Conservation (phyloP, 208 protist genomes). For the Entamoeba invadens region DNA sequence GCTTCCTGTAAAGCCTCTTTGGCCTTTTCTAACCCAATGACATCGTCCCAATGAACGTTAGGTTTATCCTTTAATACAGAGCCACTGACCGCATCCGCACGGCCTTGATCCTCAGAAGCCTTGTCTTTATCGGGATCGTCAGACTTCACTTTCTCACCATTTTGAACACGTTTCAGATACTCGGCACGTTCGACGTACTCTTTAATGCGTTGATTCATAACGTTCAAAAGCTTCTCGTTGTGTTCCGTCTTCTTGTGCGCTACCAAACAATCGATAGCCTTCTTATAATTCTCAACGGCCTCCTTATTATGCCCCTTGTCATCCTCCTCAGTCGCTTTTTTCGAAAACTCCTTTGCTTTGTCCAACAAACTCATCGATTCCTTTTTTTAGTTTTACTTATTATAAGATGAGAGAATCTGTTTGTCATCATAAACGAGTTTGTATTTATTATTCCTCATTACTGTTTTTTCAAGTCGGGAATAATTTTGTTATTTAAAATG, state of each 20-base stretch:
- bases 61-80: slow-evolving; percentile 72
- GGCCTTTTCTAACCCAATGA: slow-evolving; percentile 75
- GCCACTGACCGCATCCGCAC: slow-evolving; percentile 54
- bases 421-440: too few relatives aligned
- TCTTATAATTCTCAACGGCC: slow-evolving; percentile 68
- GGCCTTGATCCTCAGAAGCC: slow-evolving; percentile 66
- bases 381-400: too few relatives aligned
- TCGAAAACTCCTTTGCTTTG: not conserved
- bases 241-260: slow-evolving; percentile 71
- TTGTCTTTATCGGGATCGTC: slow-evolving; percentile 49
- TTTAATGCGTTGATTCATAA: slow-evolving; percentile 44
- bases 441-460: too few relatives aligned
- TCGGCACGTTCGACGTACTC: slow-evolving; percentile 79
- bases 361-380: not conserved
- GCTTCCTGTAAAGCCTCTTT: slow-evolving; percentile 81
- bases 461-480: too few relatives aligned
- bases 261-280: slow-evolving; percentile 73
- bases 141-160: not conserved
- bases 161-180: slow-evolving; percentile 66
- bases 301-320: not conserved
- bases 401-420: too few relatives aligned
- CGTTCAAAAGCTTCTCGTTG: not conserved
- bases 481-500: too few relatives aligned
- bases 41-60: slow-evolving; percentile 70
- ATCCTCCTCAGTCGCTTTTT: slow-evolving; percentile 1